Conservation (phyloP, 768 basidiomycete genomes). For the Cyclocybe aegerita region DNA sequence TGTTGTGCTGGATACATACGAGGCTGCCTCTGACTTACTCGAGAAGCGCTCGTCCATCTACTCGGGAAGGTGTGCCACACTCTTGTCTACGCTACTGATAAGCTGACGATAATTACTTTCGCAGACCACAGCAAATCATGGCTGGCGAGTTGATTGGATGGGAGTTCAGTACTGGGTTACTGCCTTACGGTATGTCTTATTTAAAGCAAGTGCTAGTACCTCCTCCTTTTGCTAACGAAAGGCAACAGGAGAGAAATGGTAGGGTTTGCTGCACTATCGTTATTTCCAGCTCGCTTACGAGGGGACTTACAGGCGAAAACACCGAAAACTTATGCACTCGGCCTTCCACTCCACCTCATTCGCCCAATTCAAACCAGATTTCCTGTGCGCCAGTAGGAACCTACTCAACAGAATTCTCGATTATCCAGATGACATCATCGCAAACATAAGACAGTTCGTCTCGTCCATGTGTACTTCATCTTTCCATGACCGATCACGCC, state of each 20-base stretch:
- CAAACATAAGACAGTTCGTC: slow-evolving; percentile 34
- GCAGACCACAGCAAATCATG: slow-evolving; percentile 15
- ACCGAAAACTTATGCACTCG: slow-evolving; percentile 14
- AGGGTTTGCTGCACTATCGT: too few relatives aligned
- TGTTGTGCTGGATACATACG: slow-evolving; percentile 32
- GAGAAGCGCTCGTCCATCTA: slow-evolving; percentile 41
- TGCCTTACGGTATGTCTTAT: slow-evolving; percentile 8
- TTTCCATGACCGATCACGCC: neutral
- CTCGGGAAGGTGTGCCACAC: slow-evolving; percentile 26
- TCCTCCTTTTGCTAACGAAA: neutral
- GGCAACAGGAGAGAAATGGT: too few relatives aligned
- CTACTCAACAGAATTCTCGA: slow-evolving; percentile 30
- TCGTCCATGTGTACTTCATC: neutral
- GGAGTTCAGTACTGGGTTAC: slow-evolving; percentile 14
- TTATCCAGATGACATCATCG: slow-evolving; percentile 27
- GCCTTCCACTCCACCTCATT: slow-evolving; percentile 10
- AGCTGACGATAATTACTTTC: too few relatives aligned
- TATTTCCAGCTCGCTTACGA: neutral
- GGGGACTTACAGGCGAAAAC: slow-evolving; percentile 3
- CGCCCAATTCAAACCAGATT: slow-evolving; percentile 22
- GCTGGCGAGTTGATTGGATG: slow-evolving; percentile 18
- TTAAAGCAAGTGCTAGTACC: neutral
- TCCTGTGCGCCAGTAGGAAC: slow-evolving; percentile 24
- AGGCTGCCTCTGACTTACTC: slow-evolving; percentile 39
- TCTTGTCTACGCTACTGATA: neutral